Base-by-base conservation (phyloP, 1,284 basidiomycete species). In the Garcileccinum viscosum region DNA sequence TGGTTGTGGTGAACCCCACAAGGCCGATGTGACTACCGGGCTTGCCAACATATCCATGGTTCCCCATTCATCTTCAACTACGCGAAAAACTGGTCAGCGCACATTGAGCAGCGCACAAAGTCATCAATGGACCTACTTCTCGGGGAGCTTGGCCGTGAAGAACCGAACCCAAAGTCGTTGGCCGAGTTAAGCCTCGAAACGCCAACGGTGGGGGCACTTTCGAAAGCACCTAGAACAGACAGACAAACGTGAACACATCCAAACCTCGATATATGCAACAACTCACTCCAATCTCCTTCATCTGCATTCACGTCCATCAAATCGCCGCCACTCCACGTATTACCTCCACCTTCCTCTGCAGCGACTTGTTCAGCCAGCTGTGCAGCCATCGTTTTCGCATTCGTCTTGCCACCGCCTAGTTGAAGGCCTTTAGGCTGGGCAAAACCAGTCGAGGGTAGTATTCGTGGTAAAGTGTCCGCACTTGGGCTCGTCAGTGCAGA, bases 241-340 rank as follows among this genome's bases (percentile, higher is more conserved):
- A 69, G 42, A 56, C 32, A 69, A 60, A 24, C 32, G 62, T 35
- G 38, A 69, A 64, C 12, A 58, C 30, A 19, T 17, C 11, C 37
- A 30, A 44, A 12, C 22, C 17, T 15, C 8, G 14, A 47, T 14
- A 38, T 47, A 37, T 60, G 44, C 37, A 12, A 38, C 14, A 38
- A 84, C 88, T 77, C 77, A 94, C 95, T 93, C 96, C 96, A 98
- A 78, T 98, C 96, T 76, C 92, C 96, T 40, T 91, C 87, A 74
- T 98, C 95, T 1, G 93, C 95, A 77, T 96, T 92, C 12, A 98
- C 90, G 75, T 98, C 95, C 80, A 97, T 97, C 66, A 97, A 80
- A 80, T 97, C 94, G 35, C 89, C 90, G 63, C 80, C 85, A 5
- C 90, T 91, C 91, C 93, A 95, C 0, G 89, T 87, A 76, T 27